A percentile compares a stretch with the other conserved stretches of the same genome.
phyloP scores from a whole-genome alignment of 75 land plant genomes.

The Cunninghamia lanceolata region DNA sequence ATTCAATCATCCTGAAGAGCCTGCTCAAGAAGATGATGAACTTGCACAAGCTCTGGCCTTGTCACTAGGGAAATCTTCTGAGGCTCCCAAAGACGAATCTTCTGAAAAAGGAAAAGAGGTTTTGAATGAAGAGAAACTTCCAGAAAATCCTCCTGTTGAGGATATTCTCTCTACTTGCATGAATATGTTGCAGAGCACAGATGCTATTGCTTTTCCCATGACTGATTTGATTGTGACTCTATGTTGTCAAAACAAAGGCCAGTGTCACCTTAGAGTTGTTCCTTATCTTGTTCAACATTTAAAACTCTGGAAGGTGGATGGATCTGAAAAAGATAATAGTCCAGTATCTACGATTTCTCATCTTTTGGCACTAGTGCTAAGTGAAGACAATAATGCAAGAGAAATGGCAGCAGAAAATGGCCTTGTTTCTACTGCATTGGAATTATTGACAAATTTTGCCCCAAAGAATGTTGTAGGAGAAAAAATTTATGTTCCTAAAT shows the following conservation, averaged over 20 bases:
- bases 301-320: constrained; percentile 56
- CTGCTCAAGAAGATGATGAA: constrained; percentile 89
- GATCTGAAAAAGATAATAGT: constrained; percentile 39
- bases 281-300: constrained; percentile 70
- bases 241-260: constrained; percentile 73
- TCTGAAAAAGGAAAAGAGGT: constrained; percentile 40
- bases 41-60: constrained; percentile 91
- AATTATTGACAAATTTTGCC: constrained; percentile 45
- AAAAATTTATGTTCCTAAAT: constrained; percentile 46
- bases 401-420: constrained; percentile 83
- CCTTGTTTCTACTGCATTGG: constrained; percentile 42
- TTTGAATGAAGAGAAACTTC: constrained; percentile 39
- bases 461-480: constrained; percentile 17
- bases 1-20: constrained; percentile 84
- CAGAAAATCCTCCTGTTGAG: constrained; percentile 70
- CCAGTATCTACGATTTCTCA: no score
- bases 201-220: constrained; percentile 69
- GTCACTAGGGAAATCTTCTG: constrained; percentile 76
- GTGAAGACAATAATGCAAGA: constrained; percentile 67
- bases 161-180: constrained; percentile 69
- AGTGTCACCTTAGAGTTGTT: constrained; percentile 64
- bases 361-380: constrained; percentile 77
- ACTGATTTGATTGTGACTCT: constrained; percentile 86
- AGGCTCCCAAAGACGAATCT: constrained; percentile 48
- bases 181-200: no score